A percentile compares a stretch with the other conserved stretches of the same genome.
Conservation (phyloP, 192 early-diverging fungal genomes). For the Coemansia reversa region DNA sequence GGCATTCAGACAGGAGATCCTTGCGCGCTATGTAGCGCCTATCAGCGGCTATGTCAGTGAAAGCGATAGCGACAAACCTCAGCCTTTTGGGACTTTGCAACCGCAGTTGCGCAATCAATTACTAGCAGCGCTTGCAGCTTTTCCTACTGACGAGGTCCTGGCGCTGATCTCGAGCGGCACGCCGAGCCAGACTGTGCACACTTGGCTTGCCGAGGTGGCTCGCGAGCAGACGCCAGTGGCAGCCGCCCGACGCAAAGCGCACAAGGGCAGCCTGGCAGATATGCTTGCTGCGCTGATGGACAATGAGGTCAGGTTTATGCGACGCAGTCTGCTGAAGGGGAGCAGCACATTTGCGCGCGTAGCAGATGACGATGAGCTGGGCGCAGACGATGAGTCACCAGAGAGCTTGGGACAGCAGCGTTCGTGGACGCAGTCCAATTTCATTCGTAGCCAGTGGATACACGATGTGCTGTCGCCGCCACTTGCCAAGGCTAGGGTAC, state of each 20-base stretch:
- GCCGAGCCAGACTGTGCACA: slow-evolving; percentile 13
- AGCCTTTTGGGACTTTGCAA: background rate
- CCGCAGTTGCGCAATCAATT: slow-evolving; percentile 12
- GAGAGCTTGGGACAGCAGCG: slow-evolving; percentile 4
- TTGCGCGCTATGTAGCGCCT: slow-evolving; percentile 5
- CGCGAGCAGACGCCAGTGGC: background rate
- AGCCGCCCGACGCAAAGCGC: background rate
- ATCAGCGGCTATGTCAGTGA: slow-evolving; percentile 1
- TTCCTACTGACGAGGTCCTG: slow-evolving; percentile 22
- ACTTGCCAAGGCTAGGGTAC: slow-evolving; percentile 1
- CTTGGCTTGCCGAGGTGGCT: slow-evolving; percentile 1
- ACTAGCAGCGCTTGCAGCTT: slow-evolving; percentile 23
- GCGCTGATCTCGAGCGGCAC: slow-evolving; percentile 8
- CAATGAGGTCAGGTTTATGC: slow-evolving; percentile 41
- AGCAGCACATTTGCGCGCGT: slow-evolving; percentile 10
- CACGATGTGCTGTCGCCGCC: slow-evolving; percentile 6
- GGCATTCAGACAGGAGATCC: slow-evolving; percentile 23
- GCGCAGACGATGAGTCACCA: slow-evolving; percentile 4
- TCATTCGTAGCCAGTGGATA: slow-evolving; percentile 27
- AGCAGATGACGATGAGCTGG: slow-evolving; percentile 11
- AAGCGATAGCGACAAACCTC: background rate
- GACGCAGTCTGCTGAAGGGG: slow-evolving; percentile 27
- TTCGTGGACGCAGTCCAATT: slow-evolving; percentile 32
- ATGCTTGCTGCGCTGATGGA: slow-evolving; percentile 32
- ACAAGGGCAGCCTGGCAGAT: slow-evolving; percentile 1